Evolutionary conservation across 108 stramenopile genomes (phyloP), one percentile per base, ranked within the genome.

Genomic region (Pseudonitzschia multiseries): DNA sequence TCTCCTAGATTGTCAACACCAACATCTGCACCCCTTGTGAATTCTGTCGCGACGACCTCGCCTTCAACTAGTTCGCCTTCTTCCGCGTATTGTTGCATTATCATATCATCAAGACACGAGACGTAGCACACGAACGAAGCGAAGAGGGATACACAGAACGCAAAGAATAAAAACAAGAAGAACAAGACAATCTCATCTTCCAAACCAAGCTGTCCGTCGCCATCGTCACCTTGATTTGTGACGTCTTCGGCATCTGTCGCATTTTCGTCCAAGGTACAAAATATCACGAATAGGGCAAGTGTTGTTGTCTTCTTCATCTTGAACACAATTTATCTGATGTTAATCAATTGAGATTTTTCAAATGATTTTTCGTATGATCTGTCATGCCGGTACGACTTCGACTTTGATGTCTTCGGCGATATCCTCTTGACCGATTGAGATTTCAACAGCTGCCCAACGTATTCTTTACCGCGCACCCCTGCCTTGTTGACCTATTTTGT

Each of bases 131-230:
- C 15, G 8, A 79, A 22, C 8, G 71, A 68, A 5, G 40, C 71
- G n/a, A 73, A 57, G n/a, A 73, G 36, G 20, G 78, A 67, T 33
- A 79, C 31, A 32, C 72, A 31, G 48, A 73, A 51, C 15, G 65
- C 72, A 51, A 79, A 72, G 14, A 72, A 60, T 27, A 68, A 33
- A 26, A 70, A 73, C 66, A 72, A 40, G 53, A 74, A 65, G 41
- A 44, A 65, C 17, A 65, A 36, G 40, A 65, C 32, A 41, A 65
- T 65, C 24, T 65, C 64, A 41, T 65, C 64, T 18, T 65, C 22
- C 41, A 36, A 65, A 36, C 36, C 57, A 26, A 59, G 57, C 29
- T 59, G 15, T 15, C 27, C 57, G 26, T 27, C 57, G 4, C 4
- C 27, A 5, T 22, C 29, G 26, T 31, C 57, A 8, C 26, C 26